These are phyloP conservation scores for Chlorella variabilis DNA, from an alignment of 163 green algal genomes.

Conservation along the genomic window DNA sequence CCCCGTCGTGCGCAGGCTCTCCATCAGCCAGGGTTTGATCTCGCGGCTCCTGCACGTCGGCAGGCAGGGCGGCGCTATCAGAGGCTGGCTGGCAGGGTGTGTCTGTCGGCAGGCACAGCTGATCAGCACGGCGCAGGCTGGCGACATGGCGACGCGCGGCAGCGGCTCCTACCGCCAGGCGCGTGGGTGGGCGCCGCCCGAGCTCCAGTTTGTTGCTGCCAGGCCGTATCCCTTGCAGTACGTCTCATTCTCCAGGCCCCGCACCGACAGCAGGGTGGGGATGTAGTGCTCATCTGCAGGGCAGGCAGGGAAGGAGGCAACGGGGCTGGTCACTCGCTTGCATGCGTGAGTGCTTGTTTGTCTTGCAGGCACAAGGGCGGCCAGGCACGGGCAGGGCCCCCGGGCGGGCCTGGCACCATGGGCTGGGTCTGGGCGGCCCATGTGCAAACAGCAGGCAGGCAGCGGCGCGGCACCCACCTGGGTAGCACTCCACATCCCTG, in stretches of 20 bases:
- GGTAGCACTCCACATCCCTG: slow-evolving; percentile 24
- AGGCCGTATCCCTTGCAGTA: slow-evolving; percentile 46
- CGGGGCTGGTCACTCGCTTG: too few species aligned
- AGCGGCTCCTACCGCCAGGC: neutral
- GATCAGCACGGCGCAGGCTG: too few species aligned
- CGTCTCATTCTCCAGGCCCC: slow-evolving; percentile 58
- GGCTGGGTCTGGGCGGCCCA: too few species aligned
- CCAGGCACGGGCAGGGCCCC: too few species aligned
- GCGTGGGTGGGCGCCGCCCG: slow-evolving; percentile 35
- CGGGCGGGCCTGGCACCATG: too few species aligned
- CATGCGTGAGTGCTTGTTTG: too few species aligned
- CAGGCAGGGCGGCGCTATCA: too few species aligned
- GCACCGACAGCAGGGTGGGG: slow-evolving; percentile 70
- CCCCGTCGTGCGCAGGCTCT: neutral
- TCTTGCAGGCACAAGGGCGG: too few species aligned
- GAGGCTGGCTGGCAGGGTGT: neutral
- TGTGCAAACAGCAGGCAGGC: too few species aligned
- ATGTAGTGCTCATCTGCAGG: slow-evolving; percentile 82
- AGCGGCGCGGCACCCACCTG: slow-evolving; percentile 1
- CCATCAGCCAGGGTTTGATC: slow-evolving; percentile 10
- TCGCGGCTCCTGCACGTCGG: neutral
- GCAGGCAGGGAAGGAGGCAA: neutral
- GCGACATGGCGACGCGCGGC: too few species aligned
- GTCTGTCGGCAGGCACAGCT: neutral
- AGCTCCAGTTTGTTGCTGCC: slow-evolving; percentile 29